phyloP scores from a whole-genome alignment of 2,329 filamentous ascomycete species.

The Helminthosporium solani region DNA sequence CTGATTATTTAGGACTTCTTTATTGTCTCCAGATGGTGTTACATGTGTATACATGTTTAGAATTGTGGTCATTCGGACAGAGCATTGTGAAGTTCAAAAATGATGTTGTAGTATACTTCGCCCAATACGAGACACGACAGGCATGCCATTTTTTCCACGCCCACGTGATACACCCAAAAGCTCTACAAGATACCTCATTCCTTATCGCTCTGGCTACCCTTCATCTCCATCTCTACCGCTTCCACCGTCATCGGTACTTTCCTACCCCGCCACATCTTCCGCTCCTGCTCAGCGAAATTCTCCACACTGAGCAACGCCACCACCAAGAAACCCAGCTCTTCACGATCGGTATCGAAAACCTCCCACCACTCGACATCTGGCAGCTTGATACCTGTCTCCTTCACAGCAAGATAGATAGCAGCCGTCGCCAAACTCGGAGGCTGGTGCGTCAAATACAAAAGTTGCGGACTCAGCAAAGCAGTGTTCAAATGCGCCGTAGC shows the following conservation, averaged over 20 bases:
- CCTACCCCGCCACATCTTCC: slow-evolving; percentile 51
- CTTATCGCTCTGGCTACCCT: slow-evolving; percentile 43
- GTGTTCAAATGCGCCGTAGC: slow-evolving; percentile 81
- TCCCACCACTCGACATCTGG: slow-evolving; percentile 94
- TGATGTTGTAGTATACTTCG: too few species aligned
- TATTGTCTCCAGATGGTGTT: too few species aligned
- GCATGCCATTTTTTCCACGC: too few species aligned
- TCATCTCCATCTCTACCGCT: slow-evolving; percentile 61
- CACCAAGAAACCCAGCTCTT: slow-evolving; percentile 90
- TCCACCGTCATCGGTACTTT: slow-evolving; percentile 61
- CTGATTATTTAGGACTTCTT: too few species aligned
- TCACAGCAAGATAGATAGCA: slow-evolving; percentile 84
- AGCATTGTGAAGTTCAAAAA: too few species aligned
- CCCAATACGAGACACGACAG: too few species aligned
- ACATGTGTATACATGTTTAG: too few species aligned
- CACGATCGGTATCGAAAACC: slow-evolving; percentile 91
- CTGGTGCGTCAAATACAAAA: slow-evolving; percentile 90
- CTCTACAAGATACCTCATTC: slow-evolving; percentile 2
- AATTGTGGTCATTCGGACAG: too few species aligned
- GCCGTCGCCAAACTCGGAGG: slow-evolving; percentile 81
- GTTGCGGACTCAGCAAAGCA: slow-evolving; percentile 79
- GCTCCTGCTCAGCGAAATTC: slow-evolving; percentile 64
- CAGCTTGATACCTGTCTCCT: slow-evolving; percentile 73
- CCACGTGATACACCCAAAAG: too few species aligned
- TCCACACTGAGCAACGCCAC: slow-evolving; percentile 80